Base-by-base conservation (phyloP, 768 basidiomycete genomes). In the Mycena latifolia region DNA sequence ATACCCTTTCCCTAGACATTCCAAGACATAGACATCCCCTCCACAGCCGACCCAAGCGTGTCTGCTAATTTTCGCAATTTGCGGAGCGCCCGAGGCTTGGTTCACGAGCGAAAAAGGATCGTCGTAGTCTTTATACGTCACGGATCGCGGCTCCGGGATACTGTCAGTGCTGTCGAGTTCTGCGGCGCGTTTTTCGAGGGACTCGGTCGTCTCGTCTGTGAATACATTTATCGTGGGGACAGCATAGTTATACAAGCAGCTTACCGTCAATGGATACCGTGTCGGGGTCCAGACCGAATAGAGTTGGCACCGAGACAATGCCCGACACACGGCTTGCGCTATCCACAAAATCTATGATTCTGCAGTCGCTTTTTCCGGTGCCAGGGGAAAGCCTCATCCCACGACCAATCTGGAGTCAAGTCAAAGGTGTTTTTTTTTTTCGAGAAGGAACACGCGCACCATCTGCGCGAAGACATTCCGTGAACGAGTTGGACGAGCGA, bases 401-500 rank as follows among this genome's bases (percentile, higher is more conserved):
- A 62, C 96, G 86, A 5, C 96, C 96, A 64, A 98, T 94, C 95
- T 96, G 54, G 18, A 39, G 27, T 51, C 52, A 31, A 45, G 50
- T 14, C 60, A 10, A 53, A 24, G 46, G 22, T 35, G 43, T 29
- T 48, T 29, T 37, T 11, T 55, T 29, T 35, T 12, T 55, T 35
- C 18, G 27, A 24, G 43, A 54, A 55, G 8, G 5, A 22, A 35
- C 39, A 33, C 14, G 67, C 82, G 35, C 62, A 94, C 95, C 95
- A 98, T 98, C 73, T 99, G 96, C 20, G 93, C 88, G 73, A 96
- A 95, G 14, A 97, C 77, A 74, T 97, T 98, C 35, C 89, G 85
- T 15, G 95, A 97, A 27, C 92, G 86, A 2, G 96, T 98, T 20
- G 96, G 96, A 22, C 94, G 85, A 18, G 93, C 95, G 22, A 98